Base-by-base conservation (phyloP, 352 stramenopile species). In the Phytophthora hibernalis region DNA sequence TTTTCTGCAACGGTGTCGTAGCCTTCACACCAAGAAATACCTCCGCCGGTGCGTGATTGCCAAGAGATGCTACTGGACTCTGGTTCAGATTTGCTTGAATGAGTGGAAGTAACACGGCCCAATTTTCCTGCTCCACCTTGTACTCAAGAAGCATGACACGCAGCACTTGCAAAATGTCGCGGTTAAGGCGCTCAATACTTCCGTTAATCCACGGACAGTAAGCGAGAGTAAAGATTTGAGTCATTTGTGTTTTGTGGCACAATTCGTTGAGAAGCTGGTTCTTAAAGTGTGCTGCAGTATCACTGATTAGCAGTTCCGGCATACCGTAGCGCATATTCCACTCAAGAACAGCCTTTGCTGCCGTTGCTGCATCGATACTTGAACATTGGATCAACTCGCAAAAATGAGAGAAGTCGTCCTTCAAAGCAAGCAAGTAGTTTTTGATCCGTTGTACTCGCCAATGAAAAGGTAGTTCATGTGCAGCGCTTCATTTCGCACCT, bases 51-150 rank as follows among this genome's bases (percentile, higher is more conserved):
- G 56, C 16, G 21, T 57, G 45, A 40, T 56, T 51, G 22, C 22
- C 21, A 22, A 65, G 12, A 0, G 35, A 65, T 18, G 21, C 10
- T 22, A 63, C 55, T 7, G 24, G 31, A 22, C 31, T 65, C 13
- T 59, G 47, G 45, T 59, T 65, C 16, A 65, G 12, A 26, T 58
- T 65, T 22, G 48, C 57, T 20, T 58, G 47, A 37, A 52, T 45
- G 2, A 65, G 35, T 28, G 57, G 37, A 10, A 59, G 24, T 18
- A 65, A 18, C 12, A 9, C 38, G 3, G 37, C 37, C 48, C 48
- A 66, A 31, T 59, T 53, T 9, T 53, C 38, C 31, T 66, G 48
- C 15, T 45, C n/a, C 11, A 66, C 24, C 15, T 38, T 53, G 35
- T 48, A 54, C 30, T 66, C 47, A 26, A 57, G 15, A 16, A 65